Conservation (phyloP, 1,284 basidiomycete species). For the Sanghuangporus sanghuang region DNA sequence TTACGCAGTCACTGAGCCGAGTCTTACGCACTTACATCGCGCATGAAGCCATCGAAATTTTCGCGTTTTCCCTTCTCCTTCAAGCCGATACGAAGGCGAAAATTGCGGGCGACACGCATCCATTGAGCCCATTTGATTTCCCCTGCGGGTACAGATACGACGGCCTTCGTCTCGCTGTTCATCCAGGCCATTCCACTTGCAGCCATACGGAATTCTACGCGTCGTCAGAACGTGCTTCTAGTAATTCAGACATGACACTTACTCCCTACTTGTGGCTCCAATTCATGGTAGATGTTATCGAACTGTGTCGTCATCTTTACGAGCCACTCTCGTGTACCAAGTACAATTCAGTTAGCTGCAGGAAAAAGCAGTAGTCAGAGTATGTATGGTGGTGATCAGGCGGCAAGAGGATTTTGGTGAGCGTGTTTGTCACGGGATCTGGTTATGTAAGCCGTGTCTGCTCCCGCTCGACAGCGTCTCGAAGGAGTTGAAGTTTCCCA, state of each 20-base stretch:
- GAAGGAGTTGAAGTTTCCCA: background rate
- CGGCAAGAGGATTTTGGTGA: background rate
- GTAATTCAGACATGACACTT: slow-evolving; percentile 18
- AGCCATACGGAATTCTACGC: slow-evolving; percentile 82
- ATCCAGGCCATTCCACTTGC: slow-evolving; percentile 92
- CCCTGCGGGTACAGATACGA: slow-evolving; percentile 60
- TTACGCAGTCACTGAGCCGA: background rate
- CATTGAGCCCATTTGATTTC: slow-evolving; percentile 89
- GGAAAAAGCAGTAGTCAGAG: background rate
- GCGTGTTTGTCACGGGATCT: slow-evolving; percentile 6
- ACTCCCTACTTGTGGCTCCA: slow-evolving; percentile 44
- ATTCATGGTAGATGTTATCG: slow-evolving; percentile 45
- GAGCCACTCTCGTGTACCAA: background rate
- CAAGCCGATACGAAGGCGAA: slow-evolving; percentile 81
- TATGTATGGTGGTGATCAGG: background rate
- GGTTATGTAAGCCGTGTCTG: background rate
- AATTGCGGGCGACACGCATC: slow-evolving; percentile 88
- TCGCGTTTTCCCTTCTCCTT: slow-evolving; percentile 68
- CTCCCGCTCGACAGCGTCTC: background rate
- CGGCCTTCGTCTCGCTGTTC: slow-evolving; percentile 58
- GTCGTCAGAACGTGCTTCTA: background rate
- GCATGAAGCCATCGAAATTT: slow-evolving; percentile 91
- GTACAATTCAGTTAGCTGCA: no score
- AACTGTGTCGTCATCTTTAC: slow-evolving; percentile 35
- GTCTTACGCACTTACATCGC: slow-evolving; percentile 58